Evolutionary conservation across 768 basidiomycete species (phyloP).

Genomic region (Leucogyrophana mollusca): DNA sequence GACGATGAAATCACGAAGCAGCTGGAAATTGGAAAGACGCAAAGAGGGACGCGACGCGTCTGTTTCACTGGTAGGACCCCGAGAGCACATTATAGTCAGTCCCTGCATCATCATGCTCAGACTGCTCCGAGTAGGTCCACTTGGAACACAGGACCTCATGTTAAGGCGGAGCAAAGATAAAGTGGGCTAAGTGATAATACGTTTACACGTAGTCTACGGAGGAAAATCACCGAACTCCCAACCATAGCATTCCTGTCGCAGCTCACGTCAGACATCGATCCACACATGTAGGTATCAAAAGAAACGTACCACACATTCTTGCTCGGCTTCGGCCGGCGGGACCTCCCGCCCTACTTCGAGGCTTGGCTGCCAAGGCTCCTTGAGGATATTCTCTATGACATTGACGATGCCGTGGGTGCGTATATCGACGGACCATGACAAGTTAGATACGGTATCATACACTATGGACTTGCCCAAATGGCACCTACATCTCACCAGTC

Average conservation of each 20-base stretch:
- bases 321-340: constrained; percentile 50
- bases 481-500: constrained; percentile 46
- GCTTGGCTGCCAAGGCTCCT: constrained; percentile 68
- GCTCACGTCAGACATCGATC: neutral
- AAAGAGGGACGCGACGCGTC: too few species aligned
- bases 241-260: constrained; percentile 61
- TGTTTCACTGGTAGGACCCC: too few species aligned
- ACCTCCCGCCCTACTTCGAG: constrained; percentile 63
- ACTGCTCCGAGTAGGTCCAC: too few species aligned
- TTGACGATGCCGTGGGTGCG: constrained; percentile 77
- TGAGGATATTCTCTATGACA: constrained; percentile 74
- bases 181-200: too few species aligned
- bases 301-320: constrained; percentile 67
- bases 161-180: too few species aligned
- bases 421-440: constrained; percentile 83
- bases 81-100: too few species aligned
- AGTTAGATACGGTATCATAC: constrained; percentile 88
- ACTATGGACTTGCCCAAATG: constrained; percentile 84
- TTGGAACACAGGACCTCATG: too few species aligned
- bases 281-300: neutral
- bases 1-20: too few species aligned
- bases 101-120: too few species aligned
- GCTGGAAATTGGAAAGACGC: too few species aligned
- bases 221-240: constrained; percentile 65
- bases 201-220: neutral